Evolutionary conservation across 345 rosid species (phyloP), one percentile per base, ranked within the genome.

Genomic region (Eucalyptus pauciflora): DNA sequence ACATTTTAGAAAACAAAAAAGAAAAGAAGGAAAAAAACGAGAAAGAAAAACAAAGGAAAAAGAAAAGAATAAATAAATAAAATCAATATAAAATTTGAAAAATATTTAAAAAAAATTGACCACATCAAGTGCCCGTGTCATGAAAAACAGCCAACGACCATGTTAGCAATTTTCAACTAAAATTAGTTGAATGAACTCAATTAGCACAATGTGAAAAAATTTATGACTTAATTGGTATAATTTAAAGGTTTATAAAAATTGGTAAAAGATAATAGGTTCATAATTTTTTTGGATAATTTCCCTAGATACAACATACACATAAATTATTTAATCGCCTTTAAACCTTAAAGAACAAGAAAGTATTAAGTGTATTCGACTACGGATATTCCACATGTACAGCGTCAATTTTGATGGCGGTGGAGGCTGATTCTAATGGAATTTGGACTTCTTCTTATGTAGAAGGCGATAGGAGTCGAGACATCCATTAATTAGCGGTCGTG

Each of bases 91-190:
- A 56, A 56, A 22, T 56, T 56, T 3, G 0, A 56, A 8, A 56
- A 56, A 24, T 2, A 24, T 24, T 56, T 24, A 0, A 22, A 56
- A 56, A 56, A 4, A 9, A 2, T 56, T 56, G 27, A 8, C 62
- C 27, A 56, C 27, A 56, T 56, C 0, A 56, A 56, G 1, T 24
- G 13, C 27, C 0, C 0, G 7, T 56, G 62, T 0, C 2, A 56
- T 24, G 1, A 22, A 56, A 24, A 6, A 56, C 0, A 3, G 3
- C 0, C 6, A 2, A 1, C 0, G 13, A 9, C 5, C 6, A 24
- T 1, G 0, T 56, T 56, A 56, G 1, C 0, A 1, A 56, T 56
- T 56, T 10, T 2, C 0, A 10, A 0, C 29, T 10, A 56, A 56
- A 56, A 56, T 56, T 24, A 22, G 0, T 56, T 0, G 1, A 8